A percentile compares a stretch with the other conserved stretches of the same genome.
Conservation (phyloP, 2,329 filamentous ascomycete species). For the Phoma sp. region DNA sequence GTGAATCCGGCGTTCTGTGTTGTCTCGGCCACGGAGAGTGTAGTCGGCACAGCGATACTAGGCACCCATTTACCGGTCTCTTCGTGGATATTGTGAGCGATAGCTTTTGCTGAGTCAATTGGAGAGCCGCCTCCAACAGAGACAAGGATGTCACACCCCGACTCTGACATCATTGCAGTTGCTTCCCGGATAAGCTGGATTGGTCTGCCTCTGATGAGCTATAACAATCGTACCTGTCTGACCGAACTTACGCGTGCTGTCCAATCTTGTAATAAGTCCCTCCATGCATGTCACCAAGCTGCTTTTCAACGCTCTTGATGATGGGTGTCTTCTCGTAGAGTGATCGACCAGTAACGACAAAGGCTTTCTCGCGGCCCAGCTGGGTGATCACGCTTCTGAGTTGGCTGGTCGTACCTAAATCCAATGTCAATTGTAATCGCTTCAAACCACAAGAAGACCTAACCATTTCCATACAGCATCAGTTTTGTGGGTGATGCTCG, state of each 20-base stretch:
- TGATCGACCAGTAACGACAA: constrained; percentile 62
- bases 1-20: constrained; percentile 61
- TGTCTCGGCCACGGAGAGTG: constrained; percentile 60
- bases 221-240: constrained; percentile 25
- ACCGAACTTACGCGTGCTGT: constrained; percentile 58
- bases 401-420: constrained; percentile 41
- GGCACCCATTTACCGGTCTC: constrained; percentile 48
- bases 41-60: constrained; percentile 48
- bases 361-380: constrained; percentile 55
- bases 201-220: constrained; percentile 33
- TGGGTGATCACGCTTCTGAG: constrained; percentile 40
- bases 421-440: constrained; percentile 2
- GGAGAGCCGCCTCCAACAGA: constrained; percentile 57
- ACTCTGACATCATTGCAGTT: constrained; percentile 43
- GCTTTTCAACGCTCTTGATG: constrained; percentile 59
- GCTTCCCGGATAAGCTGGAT: constrained; percentile 46
- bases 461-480: constrained; percentile 47
- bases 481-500: constrained; percentile 46
- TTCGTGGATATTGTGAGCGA: constrained; percentile 47
- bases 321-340: constrained; percentile 61
- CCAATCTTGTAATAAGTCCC: constrained; percentile 62
- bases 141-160: constrained; percentile 44
- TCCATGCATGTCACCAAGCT: constrained; percentile 58
- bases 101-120: constrained; percentile 55
- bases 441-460: neutral